Base-by-base conservation (phyloP, 495 filamentous ascomycete genomes). In the Aspergillus leporis region DNA sequence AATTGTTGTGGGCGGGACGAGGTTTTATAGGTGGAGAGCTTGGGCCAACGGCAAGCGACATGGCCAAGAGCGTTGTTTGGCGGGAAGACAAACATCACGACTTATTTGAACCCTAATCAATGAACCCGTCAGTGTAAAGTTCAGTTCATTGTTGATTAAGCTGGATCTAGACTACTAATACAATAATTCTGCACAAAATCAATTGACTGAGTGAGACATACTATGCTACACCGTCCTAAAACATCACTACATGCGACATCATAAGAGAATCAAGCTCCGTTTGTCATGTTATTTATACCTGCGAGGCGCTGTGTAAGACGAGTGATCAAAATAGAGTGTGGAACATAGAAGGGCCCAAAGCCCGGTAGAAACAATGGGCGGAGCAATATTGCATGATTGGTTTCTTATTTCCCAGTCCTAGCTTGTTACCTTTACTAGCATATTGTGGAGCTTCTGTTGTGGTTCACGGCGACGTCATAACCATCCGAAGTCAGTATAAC, bases 1-100 rank as follows among this genome's bases (percentile, higher is more conserved):
- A 74, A 67, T 63, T 61, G 52, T 69, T 81, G 70, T 78, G 78
- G 61, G 70, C 32, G 54, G 50, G 59, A 43, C 62, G 34, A 51
- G 47, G 18, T 53, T 65, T 66, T 65, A 68, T 59, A 62, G 18
- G 31, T n/a, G 12, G 46, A 38, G 46, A 59, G 55, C 38, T 56
- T 41, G 23, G 34, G 22, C 52, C 56, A 47, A 61, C 61, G 67
- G 67, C 25, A 49, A 54, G 54, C 46, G 55, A 16, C n/a, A 25
- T 8, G 9, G 46, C 60, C 56, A 59, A 21, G 38, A 51, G 48
- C 23, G 66, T 43, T 63, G 62, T 64, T 68, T 67, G 65, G 22
- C 40, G 30, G 19, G 3, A 22, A 38, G 32, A 50, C 61, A 67
- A 67, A 64, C 60, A 55, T 18, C n/a, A 19, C 18, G 18, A 7